Conservation (phyloP, 768 basidiomycete species). For the Chalciporus pseudorubinellus region DNA sequence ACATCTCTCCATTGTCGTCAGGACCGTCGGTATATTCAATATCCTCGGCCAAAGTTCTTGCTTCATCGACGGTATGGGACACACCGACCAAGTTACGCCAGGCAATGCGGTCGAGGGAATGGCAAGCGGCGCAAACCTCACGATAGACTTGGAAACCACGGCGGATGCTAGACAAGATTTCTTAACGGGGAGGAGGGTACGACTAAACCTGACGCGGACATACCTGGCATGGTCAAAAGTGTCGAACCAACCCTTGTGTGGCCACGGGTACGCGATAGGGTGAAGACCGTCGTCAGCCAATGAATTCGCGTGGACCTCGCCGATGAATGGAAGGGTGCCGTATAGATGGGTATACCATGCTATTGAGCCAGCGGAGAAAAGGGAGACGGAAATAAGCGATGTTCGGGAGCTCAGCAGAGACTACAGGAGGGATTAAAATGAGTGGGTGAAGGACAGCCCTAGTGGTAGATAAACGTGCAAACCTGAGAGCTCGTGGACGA, state of each 20-base stretch:
- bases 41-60: slow-evolving; percentile 90
- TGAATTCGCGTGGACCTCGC: slow-evolving; percentile 90
- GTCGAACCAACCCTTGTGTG: slow-evolving; percentile 84
- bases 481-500: slow-evolving; percentile 62
- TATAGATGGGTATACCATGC: slow-evolving; percentile 97
- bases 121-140: slow-evolving; percentile 98
- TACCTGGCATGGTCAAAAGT: slow-evolving; percentile 97
- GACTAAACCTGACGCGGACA: slow-evolving; percentile 29
- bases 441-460: background rate
- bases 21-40: slow-evolving; percentile 97
- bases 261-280: slow-evolving; percentile 83
- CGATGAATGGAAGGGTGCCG: slow-evolving; percentile 84
- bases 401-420: slow-evolving; percentile 67
- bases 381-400: slow-evolving; percentile 70
- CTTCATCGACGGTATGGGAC: slow-evolving; percentile 91
- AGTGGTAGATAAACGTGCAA: slow-evolving; percentile 21
- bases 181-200: slow-evolving; percentile 6
- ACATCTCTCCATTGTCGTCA: slow-evolving; percentile 94
- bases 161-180: slow-evolving; percentile 64
- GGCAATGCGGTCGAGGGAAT: slow-evolving; percentile 98
- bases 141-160: slow-evolving; percentile 97
- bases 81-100: slow-evolving; percentile 99
- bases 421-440: slow-evolving; percentile 34
- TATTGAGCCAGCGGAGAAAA: slow-evolving; percentile 82
- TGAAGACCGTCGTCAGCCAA: slow-evolving; percentile 95